Evolutionary conservation across 2,329 filamentous ascomycete species (phyloP).

Genomic region (Domatiomyces globalis): DNA sequence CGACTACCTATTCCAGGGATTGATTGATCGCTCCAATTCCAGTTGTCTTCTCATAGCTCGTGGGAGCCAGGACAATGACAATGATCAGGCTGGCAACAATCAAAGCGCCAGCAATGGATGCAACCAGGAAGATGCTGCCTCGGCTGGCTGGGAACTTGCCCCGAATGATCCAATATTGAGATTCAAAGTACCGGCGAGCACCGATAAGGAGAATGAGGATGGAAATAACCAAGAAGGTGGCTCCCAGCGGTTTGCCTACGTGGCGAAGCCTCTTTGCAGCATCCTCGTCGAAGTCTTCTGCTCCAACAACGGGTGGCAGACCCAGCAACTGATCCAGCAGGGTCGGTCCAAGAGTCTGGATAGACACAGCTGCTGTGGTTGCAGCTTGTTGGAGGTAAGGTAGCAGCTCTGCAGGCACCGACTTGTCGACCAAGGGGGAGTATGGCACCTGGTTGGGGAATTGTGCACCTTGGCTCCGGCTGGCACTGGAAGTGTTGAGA

Average conservation of each 20-base stretch:
- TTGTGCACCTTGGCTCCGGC: not conserved
- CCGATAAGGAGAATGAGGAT: constrained; percentile 48
- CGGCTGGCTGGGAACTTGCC: constrained; percentile 53
- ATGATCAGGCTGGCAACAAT: constrained; percentile 47
- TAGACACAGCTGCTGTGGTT: not conserved
- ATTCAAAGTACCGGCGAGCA: constrained; percentile 53
- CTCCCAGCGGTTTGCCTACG: constrained; percentile 47
- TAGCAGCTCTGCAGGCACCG: constrained; percentile 15
- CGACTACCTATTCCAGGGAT: not conserved
- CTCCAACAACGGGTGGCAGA: constrained; percentile 11
- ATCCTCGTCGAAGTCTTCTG: constrained; percentile 14
- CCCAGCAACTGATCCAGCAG: constrained; percentile 16
- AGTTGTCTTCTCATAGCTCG: constrained; percentile 26
- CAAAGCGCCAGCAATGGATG: constrained; percentile 39
- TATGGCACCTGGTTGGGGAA: constrained; percentile 6
- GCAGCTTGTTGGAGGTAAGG: constrained; percentile 15
- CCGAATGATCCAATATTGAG: constrained; percentile 52
- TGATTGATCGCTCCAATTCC: constrained; percentile 2
- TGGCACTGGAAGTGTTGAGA: constrained; percentile 38
- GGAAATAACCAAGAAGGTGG: constrained; percentile 48
- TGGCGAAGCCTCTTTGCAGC: constrained; percentile 29
- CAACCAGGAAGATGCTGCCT: constrained; percentile 47
- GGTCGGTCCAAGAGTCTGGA: constrained; percentile 11
- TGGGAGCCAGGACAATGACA: constrained; percentile 41
- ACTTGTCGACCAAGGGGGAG: constrained; percentile 14